Percentiles rank a stretch among this genome's conserved stretches.
These are phyloP conservation scores for Epithemia pelagica DNA, from an alignment of 108 stramenopile species.

Conservation along the genomic window DNA sequence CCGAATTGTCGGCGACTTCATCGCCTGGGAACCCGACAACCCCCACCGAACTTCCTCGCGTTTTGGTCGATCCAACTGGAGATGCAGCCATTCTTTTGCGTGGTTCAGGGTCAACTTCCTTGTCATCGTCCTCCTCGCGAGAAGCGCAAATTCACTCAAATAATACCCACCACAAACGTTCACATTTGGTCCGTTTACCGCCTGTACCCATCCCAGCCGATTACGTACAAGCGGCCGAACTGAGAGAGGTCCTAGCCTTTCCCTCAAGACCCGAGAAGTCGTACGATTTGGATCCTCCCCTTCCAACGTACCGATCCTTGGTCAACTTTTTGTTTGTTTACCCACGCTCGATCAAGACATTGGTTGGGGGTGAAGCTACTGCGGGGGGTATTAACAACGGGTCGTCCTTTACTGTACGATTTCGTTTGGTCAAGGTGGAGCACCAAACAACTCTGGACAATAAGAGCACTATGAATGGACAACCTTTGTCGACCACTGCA, in stretches of 20 bases:
- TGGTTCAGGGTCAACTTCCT: not conserved
- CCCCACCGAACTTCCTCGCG: not conserved
- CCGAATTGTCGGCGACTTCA: conserved; percentile 15
- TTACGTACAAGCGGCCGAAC: conserved; percentile 55
- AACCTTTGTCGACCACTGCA: not conserved
- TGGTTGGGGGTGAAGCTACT: not conserved
- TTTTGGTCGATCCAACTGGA: conserved; percentile 64
- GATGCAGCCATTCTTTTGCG: conserved; percentile 36
- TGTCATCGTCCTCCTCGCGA: not conserved
- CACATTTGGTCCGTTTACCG: conserved; percentile 68
- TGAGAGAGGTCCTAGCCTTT: conserved; percentile 69
- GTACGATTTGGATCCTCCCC: conserved; percentile 40
- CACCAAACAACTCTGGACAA: not conserved
- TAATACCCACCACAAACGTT: conserved; percentile 34
- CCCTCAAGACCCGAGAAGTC: conserved; percentile 46
- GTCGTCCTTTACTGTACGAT: not conserved
- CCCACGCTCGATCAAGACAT: conserved; percentile 26
- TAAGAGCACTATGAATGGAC: not conserved
- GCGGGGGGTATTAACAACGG: not conserved
- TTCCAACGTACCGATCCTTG: conserved; percentile 35
- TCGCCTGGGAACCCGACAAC: not conserved
- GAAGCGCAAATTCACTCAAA: too few relatives aligned
- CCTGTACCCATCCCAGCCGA: conserved; percentile 31
- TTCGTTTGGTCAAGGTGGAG: conserved; percentile 1
- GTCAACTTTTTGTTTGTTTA: conserved; percentile 75